Evolutionary conservation across 768 basidiomycete genomes (phyloP).

Genomic region (Saitozyma podzolica): DNA sequence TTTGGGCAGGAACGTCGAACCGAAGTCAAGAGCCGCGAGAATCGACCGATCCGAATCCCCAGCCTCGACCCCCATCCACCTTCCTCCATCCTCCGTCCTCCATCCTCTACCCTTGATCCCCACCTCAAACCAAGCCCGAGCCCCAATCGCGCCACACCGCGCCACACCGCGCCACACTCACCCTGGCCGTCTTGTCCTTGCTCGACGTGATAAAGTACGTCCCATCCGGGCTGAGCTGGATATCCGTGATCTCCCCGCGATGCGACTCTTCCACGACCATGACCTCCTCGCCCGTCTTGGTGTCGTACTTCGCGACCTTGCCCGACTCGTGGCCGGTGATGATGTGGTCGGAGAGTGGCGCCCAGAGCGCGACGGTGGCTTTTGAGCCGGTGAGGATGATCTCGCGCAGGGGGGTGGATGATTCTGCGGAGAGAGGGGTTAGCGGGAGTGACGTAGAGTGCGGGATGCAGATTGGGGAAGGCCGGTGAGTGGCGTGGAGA

Average conservation of each 20-base stretch:
- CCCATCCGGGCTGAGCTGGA: constrained; percentile 84
- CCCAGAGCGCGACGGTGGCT: constrained; percentile 94
- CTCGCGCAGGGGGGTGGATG: constrained; percentile 69
- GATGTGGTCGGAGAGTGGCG: constrained; percentile 71
- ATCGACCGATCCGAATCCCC: no score
- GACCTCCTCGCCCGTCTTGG: constrained; percentile 80
- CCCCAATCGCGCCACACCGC: no score
- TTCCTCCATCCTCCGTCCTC: no score
- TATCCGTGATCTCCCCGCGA: constrained; percentile 68
- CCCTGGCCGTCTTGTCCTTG: constrained; percentile 95
- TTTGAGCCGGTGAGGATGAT: constrained; percentile 91
- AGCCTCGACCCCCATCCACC: no score
- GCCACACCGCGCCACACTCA: constrained; percentile 54
- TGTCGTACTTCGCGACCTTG: constrained; percentile 88
- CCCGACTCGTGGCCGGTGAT: constrained; percentile 96
- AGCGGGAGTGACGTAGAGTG: background rate
- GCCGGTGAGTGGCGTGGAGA: background rate
- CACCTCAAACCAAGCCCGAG: no score
- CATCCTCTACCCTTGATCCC: no score
- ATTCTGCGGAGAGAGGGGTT: constrained; percentile 58
- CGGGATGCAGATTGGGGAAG: background rate
- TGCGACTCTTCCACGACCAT: constrained; percentile 78
- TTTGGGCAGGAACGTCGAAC: background rate
- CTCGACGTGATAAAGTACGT: constrained; percentile 94
- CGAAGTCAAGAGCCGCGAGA: no score